Evolutionary conservation across 306 rosid genomes (phyloP).

Genomic region (Prunus kanzakura): DNA sequence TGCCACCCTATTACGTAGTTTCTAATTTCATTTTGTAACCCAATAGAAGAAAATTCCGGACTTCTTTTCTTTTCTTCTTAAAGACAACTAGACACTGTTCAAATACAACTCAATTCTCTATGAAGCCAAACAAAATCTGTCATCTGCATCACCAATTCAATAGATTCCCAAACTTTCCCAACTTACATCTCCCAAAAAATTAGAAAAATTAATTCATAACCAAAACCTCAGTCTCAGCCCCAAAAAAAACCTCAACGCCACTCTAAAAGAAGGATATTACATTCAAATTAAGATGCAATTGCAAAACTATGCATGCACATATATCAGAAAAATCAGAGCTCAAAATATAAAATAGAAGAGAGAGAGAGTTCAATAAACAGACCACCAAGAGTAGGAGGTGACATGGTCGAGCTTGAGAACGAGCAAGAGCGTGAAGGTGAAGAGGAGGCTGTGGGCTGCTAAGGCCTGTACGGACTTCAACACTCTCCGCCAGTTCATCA

Average conservation of each 20-base stretch:
- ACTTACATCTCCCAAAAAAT: neutral
- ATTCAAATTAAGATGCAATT: conserved; percentile 6
- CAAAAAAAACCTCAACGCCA: neutral
- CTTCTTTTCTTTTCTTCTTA: neutral
- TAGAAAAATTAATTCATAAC: neutral
- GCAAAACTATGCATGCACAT: conserved; percentile 2
- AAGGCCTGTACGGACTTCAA: conserved; percentile 85
- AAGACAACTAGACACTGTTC: neutral
- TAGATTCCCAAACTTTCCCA: conserved; percentile 10
- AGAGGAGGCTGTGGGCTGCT: conserved; percentile 71
- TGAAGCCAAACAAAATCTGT: neutral
- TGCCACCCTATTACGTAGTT: neutral
- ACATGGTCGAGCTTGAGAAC: conserved; percentile 86
- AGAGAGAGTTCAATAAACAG: conserved; percentile 24
- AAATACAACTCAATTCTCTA: neutral
- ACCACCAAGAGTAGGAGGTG: conserved; percentile 88
- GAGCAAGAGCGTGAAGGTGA: conserved; percentile 80
- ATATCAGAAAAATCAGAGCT: neutral
- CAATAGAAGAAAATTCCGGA: neutral
- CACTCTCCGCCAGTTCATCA: conserved; percentile 91
- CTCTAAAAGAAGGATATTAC: neutral
- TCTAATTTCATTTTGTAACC: neutral
- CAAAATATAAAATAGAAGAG: neutral
- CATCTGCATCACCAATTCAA: neutral
- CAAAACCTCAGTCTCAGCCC: conserved; percentile 1